Evolutionary conservation across 1,284 basidiomycete genomes (phyloP).

Genomic region (Papiliotrema laurentii): DNA sequence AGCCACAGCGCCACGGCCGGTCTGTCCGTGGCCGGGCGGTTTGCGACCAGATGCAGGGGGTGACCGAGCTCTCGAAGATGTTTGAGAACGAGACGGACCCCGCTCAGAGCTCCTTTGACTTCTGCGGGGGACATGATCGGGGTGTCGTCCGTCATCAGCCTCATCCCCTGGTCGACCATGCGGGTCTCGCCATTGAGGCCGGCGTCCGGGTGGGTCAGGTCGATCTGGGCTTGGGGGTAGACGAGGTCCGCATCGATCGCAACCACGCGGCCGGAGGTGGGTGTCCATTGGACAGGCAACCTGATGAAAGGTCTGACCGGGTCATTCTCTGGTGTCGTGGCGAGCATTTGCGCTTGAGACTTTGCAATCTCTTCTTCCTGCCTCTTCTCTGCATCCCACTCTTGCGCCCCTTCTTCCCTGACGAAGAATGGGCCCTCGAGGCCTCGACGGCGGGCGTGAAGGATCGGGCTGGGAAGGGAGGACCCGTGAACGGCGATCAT

Average conservation of each 20-base stretch:
- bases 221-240: conserved; percentile 14
- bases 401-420: background rate
- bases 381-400: background rate
- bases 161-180: no score
- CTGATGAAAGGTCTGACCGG: background rate
- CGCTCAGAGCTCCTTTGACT: conserved; percentile 23
- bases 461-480: conserved; percentile 4
- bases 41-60: conserved; percentile 36
- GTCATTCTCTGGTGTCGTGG: background rate
- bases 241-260: conserved; percentile 40
- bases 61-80: conserved; percentile 30
- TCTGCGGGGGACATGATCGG: background rate
- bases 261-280: conserved; percentile 26
- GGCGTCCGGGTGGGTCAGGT: conserved; percentile 1
- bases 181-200: no score
- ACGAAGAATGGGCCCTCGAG: background rate
- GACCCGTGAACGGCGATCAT: conserved; percentile 12
- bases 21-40: conserved; percentile 16
- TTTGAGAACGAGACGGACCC: conserved; percentile 19
- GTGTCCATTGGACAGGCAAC: background rate
- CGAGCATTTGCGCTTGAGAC: background rate
- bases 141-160: background rate
- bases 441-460: background rate
- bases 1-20: conserved; percentile 22
- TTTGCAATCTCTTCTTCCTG: background rate